A percentile compares a stretch with the other conserved stretches of the same genome.
Conservation (phyloP, 2,329 filamentous ascomycete genomes). For the Diaporthe nobilis region DNA sequence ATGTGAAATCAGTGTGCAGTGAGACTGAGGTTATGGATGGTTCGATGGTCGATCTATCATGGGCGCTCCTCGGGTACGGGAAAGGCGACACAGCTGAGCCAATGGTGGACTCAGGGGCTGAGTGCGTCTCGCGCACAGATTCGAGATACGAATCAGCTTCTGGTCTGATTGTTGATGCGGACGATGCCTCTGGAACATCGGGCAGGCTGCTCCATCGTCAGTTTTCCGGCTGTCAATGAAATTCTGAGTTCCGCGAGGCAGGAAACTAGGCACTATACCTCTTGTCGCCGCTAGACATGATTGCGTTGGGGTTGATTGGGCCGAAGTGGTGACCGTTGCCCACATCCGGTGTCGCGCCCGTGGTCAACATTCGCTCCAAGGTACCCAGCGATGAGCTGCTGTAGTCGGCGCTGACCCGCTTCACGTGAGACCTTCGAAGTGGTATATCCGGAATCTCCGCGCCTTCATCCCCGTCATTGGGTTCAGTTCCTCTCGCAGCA, state of each 20-base stretch:
- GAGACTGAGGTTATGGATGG: conserved; percentile 42
- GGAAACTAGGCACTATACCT: conserved; percentile 33
- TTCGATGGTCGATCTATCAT: conserved; percentile 25
- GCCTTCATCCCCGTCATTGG: conserved; percentile 22
- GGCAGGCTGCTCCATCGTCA: conserved; percentile 37
- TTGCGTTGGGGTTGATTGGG: conserved; percentile 29
- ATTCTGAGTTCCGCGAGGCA: not conserved
- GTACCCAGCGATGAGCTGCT: conserved; percentile 21
- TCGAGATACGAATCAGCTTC: conserved; percentile 23
- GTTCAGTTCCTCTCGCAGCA: conserved; percentile 7
- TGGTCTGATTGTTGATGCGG: conserved; percentile 4
- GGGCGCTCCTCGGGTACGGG: conserved; percentile 4
- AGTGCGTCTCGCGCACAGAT: conserved; percentile 11
- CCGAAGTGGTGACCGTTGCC: not conserved
- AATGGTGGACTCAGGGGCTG: conserved; percentile 10
- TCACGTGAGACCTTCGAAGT: conserved; percentile 36
- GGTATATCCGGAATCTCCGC: conserved; percentile 41
- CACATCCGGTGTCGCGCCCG: conserved; percentile 21
- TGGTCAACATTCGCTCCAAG: conserved; percentile 31
- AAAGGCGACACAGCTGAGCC: conserved; percentile 22
- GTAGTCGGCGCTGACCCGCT: conserved; percentile 23
- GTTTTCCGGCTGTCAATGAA: conserved; percentile 22
- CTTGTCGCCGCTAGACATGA: conserved; percentile 29
- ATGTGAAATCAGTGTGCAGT: conserved; percentile 37
- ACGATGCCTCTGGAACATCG: conserved; percentile 34